Conservation (phyloP, 208 protist species). For the Leishmania martiniquensis region DNA sequence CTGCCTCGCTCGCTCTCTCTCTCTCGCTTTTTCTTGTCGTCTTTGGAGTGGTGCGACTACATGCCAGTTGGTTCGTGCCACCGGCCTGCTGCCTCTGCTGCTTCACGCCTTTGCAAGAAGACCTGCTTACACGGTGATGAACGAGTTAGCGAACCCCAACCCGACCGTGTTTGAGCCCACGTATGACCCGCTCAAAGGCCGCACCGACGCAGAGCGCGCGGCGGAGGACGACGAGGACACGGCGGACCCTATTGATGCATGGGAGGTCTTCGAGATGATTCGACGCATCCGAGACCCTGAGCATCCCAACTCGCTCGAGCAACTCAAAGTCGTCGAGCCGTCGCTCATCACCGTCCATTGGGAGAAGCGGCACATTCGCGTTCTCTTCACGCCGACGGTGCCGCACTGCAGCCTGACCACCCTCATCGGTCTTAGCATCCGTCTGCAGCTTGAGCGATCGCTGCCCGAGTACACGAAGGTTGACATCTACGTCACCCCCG, state of each 20-base stretch:
- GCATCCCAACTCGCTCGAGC: slow-evolving; percentile 98
- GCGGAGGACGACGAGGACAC: slow-evolving; percentile 64
- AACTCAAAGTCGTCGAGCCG: slow-evolving; percentile 95
- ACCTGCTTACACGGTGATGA: slow-evolving; percentile 9
- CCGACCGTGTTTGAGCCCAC: slow-evolving; percentile 53
- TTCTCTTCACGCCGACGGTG: slow-evolving; percentile 98
- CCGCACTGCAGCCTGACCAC: slow-evolving; percentile 98
- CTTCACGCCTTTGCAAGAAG: not conserved
- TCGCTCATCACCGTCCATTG: slow-evolving; percentile 92
- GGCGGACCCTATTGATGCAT: slow-evolving; percentile 90
- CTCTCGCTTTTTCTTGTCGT: too few relatives aligned
- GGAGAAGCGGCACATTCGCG: slow-evolving; percentile 63
- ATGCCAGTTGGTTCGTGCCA: not conserved
- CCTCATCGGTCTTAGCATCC: slow-evolving; percentile 98
- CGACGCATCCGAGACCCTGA: slow-evolving; percentile 98
- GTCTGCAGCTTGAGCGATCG: slow-evolving; percentile 95
- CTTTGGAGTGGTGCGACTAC: too few relatives aligned
- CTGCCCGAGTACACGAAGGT: slow-evolving; percentile 96
- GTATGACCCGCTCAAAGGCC: slow-evolving; percentile 10
- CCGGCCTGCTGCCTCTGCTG: not conserved
- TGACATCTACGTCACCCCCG: slow-evolving; percentile 92
- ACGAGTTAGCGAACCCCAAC: slow-evolving; percentile 71
- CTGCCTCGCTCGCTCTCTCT: too few relatives aligned
- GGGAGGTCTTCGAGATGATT: slow-evolving; percentile 97
- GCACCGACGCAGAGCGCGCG: slow-evolving; percentile 42